Evolutionary conservation across 331 rosid genomes (phyloP), one percentile per base, ranked within the genome.

Genomic region (Acacia pycnantha): DNA sequence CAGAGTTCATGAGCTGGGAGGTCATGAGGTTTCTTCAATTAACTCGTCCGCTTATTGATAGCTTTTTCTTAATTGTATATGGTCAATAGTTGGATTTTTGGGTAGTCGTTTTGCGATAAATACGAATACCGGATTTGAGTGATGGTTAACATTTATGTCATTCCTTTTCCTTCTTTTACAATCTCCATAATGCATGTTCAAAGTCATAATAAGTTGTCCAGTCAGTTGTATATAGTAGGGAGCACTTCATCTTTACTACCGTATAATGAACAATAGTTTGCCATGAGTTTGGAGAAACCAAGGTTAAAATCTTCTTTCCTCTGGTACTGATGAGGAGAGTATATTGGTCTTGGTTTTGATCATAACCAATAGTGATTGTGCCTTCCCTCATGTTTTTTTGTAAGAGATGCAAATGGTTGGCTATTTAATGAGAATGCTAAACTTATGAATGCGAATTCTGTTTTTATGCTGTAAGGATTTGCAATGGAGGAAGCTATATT

Each of bases 1-100:
- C 48, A 88, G 95, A 77, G 92, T 94, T 82, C 89, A 93, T 64
- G 94, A 94, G 69, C 77, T 77, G 43, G 97, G 98, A 72, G 97
- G 89, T 7, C 95, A 94, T 54, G 92, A 90, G 97, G 97, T 94
- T 37, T 75, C 79, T 81, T 41, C 68, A 41, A 8, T 46, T 68
- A 0, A 31, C 50, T 21, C 26, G 0, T 66, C 27, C 22, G n/a
- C 56, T 59, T 13, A 47, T 64, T 54, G 53, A 26, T 44, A 31
- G 1, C n/a, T 2, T 26, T 14, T n/a, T 61, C n/a, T 76, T 40
- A 26, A 14, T 27, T 15, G n/a, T 64, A 5, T 14, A 29, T 27
- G n/a, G 13, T 50, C 29, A 22, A 22, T 24, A 26, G 6, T 27
- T 13, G 5, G 68, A 61, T 37, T 37, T 6, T 37, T 6, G 41